These are phyloP conservation scores for Leccinum disarticulatum DNA, from an alignment of 768 basidiomycete genomes.

Conservation along the genomic window DNA sequence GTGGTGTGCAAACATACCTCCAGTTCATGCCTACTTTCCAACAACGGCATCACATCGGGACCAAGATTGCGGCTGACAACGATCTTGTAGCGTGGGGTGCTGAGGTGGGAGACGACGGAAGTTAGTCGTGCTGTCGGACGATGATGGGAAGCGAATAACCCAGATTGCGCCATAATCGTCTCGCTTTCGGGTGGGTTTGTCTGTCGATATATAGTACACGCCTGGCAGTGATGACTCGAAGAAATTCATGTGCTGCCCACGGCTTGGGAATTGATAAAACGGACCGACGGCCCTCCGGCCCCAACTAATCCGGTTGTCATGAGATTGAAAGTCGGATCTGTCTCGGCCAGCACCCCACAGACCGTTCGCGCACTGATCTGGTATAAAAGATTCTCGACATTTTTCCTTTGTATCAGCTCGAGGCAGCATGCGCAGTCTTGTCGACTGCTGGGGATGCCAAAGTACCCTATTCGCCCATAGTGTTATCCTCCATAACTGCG, in stretches of 20 bases:
- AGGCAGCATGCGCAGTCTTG: neutral
- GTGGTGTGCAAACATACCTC: constrained; percentile 41
- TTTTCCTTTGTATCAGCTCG: neutral
- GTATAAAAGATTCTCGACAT: neutral
- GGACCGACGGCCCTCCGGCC: constrained; percentile 5
- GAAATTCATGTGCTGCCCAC: neutral
- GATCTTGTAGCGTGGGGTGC: constrained; percentile 38
- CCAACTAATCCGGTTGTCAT: neutral
- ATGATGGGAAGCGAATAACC: constrained; percentile 23
- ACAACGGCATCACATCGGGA: constrained; percentile 58
- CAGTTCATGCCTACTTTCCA: constrained; percentile 48
- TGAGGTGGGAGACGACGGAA: constrained; percentile 24
- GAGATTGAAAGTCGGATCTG: neutral
- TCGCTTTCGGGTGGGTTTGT: neutral
- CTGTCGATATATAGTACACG: neutral
- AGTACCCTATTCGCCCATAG: constrained; percentile 32
- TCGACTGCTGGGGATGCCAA: neutral
- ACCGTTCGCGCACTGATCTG: neutral
- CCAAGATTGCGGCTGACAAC: constrained; percentile 64
- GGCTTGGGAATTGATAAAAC: neutral
- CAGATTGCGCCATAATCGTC: constrained; percentile 25
- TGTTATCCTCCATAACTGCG: constrained; percentile 44
- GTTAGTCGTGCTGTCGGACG: constrained; percentile 24
- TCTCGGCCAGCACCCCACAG: neutral
- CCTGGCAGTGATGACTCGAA: neutral